Evolutionary conservation across 331 rosid genomes (phyloP).

Genomic region (Telfairia occidentalis): DNA sequence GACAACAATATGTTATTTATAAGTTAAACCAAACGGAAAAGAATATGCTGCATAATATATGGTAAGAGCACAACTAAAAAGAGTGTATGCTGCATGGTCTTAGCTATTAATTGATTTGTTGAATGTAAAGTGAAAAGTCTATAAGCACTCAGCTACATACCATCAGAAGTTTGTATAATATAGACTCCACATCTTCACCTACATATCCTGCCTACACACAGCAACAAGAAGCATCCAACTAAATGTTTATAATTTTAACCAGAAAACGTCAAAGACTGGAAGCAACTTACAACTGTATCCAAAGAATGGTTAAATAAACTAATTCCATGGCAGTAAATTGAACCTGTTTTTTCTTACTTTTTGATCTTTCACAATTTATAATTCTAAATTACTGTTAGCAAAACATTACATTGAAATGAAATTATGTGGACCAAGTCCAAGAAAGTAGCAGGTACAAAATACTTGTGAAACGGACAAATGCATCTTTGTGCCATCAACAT

Average conservation of each 20-base stretch:
- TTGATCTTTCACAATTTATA: background rate
- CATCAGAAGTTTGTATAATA: slow-evolving; percentile 78
- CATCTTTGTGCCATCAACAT: background rate
- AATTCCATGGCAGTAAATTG: background rate
- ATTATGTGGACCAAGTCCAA: background rate
- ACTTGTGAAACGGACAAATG: background rate
- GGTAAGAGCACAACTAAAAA: background rate
- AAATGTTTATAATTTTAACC: slow-evolving; percentile 1
- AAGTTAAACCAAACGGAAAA: background rate
- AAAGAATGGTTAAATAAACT: background rate
- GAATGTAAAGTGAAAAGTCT: background rate
- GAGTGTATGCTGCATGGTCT: background rate
- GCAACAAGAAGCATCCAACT: slow-evolving; percentile 11
- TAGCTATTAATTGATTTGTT: background rate
- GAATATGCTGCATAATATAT: background rate
- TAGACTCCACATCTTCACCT: slow-evolving; percentile 97
- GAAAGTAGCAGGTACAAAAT: background rate
- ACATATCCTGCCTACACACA: slow-evolving; percentile 91
- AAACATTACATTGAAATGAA: background rate
- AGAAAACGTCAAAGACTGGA: background rate
- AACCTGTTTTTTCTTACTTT: background rate
- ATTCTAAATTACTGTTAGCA: background rate
- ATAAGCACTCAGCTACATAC: slow-evolving; percentile 25
- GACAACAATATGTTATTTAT: background rate
- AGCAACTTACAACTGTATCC: background rate